Base-by-base conservation (phyloP, 2,329 filamentous ascomycete species). In the Rutstroemia sp. region DNA sequence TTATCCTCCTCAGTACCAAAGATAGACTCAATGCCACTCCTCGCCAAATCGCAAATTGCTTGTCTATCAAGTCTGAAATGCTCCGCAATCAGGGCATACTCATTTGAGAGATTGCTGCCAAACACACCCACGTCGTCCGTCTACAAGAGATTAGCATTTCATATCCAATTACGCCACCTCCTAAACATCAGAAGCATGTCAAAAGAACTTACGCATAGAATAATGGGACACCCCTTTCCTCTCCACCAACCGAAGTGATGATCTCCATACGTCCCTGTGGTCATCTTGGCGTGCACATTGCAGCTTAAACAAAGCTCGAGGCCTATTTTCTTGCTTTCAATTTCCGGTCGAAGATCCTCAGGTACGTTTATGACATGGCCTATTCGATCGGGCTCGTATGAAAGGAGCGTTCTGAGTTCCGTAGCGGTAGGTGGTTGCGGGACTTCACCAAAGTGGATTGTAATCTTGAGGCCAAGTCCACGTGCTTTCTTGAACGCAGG, bases 61-160 rank as follows among this genome's bases (percentile, higher is more conserved):
- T 63, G 56, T 14, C 72, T 69, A 27, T 63, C 67, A 14, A 94
- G 75, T 0, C 71, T 68, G 65, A 94, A 94, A 67, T 92, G 83
- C 61, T 84, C 71, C 1, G 86, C 83, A 3, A 87, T 86, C 2
- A 94, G 78, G 7, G 76, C 73, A 69, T 92, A 92, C 69, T 95
- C 89, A 62, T 90, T 84, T 0, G 87, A 91, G 4, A 92, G 71
- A 0, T 81, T 77, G 65, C 87, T 92, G 50, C 84, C 85, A 65
- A 94, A 94, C 21, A 94, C 82, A 2, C 88, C 89, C 9, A 92
- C 86, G 65, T 94, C 88, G 67, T 94, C 89, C 1, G 89, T 94
- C 87, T 91, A 38, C 30, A 5, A 21, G 6, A 3, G 16, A n/a
- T 53, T 30, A 38, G 50, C 42, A 17, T 42, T 19, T 19, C 39